Percentiles rank a stretch among this genome's conserved stretches.
Evolutionary conservation across 495 filamentous ascomycete species (phyloP).

Genomic region (Cudoniella acicularis): DNA sequence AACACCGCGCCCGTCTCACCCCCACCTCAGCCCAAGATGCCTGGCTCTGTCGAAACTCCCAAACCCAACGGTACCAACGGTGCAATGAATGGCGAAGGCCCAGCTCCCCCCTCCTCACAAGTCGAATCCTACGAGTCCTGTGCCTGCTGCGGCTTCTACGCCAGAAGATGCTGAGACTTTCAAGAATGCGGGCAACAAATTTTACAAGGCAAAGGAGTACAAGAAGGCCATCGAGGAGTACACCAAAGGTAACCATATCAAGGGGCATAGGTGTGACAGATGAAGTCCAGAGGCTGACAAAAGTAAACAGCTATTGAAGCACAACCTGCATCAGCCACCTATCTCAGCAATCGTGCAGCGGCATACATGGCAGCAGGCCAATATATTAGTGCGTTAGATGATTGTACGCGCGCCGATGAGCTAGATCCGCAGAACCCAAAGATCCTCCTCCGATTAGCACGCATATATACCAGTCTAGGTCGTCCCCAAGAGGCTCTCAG

Average conservation of each 20-base stretch:
- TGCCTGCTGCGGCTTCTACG: conserved; percentile 40
- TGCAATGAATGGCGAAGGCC: conserved; percentile 45
- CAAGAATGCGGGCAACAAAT: conserved; percentile 92
- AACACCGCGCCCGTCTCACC: conserved; percentile 41
- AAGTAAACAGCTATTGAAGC: conserved; percentile 67
- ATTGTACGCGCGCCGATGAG: conserved; percentile 74
- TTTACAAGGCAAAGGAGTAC: conserved; percentile 90
- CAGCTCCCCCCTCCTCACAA: conserved; percentile 79
- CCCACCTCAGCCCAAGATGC: conserved; percentile 32
- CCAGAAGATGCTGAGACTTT: conserved; percentile 77
- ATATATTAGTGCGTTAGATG: conserved; percentile 76
- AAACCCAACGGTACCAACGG: conserved; percentile 46
- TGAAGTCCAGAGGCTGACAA: not conserved
- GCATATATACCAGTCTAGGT: conserved; percentile 83
- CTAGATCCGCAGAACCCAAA: conserved; percentile 80
- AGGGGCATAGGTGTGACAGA: conserved; percentile 16
- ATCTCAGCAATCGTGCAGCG: conserved; percentile 91
- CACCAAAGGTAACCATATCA: conserved; percentile 66
- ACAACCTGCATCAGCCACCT: conserved; percentile 75
- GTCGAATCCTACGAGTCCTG: conserved; percentile 56
- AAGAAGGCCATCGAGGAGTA: conserved; percentile 84
- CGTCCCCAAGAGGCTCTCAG: conserved; percentile 80
- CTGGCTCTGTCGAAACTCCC: conserved; percentile 38
- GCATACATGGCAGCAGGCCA: conserved; percentile 82
- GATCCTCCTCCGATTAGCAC: conserved; percentile 80